Percentiles rank a stretch among this genome's conserved stretches.
phyloP scores from a whole-genome alignment of 139 green algal genomes.

The Chlamydomonas sp. region DNA sequence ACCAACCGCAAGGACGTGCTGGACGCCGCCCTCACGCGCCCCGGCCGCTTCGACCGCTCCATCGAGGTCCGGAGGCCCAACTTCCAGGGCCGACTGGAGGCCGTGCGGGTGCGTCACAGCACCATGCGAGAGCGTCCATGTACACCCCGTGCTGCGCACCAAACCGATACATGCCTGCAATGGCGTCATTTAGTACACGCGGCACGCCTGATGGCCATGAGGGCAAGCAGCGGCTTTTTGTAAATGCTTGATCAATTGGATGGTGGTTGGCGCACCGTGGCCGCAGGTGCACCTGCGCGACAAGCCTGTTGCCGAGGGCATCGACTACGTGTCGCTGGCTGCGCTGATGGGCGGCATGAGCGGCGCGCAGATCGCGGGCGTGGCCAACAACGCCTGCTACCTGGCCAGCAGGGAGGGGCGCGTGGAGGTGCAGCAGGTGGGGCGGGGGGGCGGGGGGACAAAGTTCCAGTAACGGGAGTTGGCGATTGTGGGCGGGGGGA shows the following conservation, averaged over 20 bases:
- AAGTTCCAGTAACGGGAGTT: too few relatives aligned
- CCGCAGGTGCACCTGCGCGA: constrained; percentile 62
- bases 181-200: too few relatives aligned
- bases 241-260: too few relatives aligned
- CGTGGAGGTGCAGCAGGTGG: constrained; percentile 56
- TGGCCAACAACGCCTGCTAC: constrained; percentile 87
- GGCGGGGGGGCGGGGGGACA: too few relatives aligned
- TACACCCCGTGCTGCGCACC: too few relatives aligned
- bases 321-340: constrained; percentile 61
- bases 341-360: constrained; percentile 62
- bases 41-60: constrained; percentile 89
- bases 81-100: constrained; percentile 82
- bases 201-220: too few relatives aligned
- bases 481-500: too few relatives aligned
- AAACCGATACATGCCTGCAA: too few relatives aligned
- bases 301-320: constrained; percentile 54
- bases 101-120: constrained; percentile 42
- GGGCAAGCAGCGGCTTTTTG: too few relatives aligned
- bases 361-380: constrained; percentile 61
- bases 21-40: constrained; percentile 88
- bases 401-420: constrained; percentile 68
- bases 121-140: background rate
- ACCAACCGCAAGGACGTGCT: constrained; percentile 96
- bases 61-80: constrained; percentile 80
- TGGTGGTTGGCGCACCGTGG: too few relatives aligned